phyloP scores from a whole-genome alignment of 345 rosid genomes.

The Eucalyptus polyanthemos region DNA sequence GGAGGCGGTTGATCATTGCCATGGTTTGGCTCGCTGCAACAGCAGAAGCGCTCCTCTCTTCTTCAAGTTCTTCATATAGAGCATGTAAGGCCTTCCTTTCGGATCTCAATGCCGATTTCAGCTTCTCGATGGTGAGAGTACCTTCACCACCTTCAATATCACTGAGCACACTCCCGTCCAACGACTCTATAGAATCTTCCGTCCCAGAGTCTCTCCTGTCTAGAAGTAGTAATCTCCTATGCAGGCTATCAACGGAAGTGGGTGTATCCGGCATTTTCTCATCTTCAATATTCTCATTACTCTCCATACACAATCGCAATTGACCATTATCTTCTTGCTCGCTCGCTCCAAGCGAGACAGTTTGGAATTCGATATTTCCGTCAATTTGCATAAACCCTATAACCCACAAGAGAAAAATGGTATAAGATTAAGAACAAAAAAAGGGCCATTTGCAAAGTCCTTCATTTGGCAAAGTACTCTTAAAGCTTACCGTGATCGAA shows the following conservation, averaged over 20 bases:
- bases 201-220: conserved; percentile 37
- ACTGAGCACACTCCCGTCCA: conserved; percentile 47
- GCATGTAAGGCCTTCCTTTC: conserved; percentile 64
- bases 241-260: conserved; percentile 35
- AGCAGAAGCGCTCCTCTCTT: conserved; percentile 93
- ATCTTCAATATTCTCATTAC: conserved; percentile 40
- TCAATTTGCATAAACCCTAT: background rate
- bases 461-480: background rate
- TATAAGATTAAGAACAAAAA: background rate
- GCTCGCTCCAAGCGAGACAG: conserved; percentile 14
- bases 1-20: conserved; percentile 99
- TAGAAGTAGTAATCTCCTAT: conserved; percentile 39
- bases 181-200: conserved; percentile 31
- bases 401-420: background rate
- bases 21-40: conserved; percentile 88
- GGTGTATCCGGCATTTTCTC: conserved; percentile 62
- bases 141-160: conserved; percentile 48
- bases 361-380: conserved; percentile 15
- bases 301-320: conserved; percentile 12
- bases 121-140: conserved; percentile 42
- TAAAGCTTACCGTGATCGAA: conserved; percentile 20
- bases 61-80: conserved; percentile 76
- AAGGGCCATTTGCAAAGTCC: background rate
- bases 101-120: conserved; percentile 43
- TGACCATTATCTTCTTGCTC: background rate